A percentile compares a stretch with the other conserved stretches of the same genome.
Evolutionary conservation across 1,284 basidiomycete species (phyloP).

Genomic region (Cryptococcus sp.): DNA sequence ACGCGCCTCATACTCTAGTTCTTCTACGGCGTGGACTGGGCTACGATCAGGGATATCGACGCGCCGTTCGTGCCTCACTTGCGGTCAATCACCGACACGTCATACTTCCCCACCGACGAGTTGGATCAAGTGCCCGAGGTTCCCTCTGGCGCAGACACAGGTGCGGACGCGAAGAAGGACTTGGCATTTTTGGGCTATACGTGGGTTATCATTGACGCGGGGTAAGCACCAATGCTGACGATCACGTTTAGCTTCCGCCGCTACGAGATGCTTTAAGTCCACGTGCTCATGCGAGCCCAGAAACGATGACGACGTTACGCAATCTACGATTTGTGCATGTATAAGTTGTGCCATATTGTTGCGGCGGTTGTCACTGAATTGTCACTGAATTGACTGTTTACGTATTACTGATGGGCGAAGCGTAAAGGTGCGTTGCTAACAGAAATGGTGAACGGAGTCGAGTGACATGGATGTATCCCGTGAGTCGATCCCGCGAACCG

Average conservation of each 20-base stretch:
- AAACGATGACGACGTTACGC: no score
- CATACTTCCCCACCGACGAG: constrained; percentile 97
- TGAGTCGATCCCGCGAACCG: no score
- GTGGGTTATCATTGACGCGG: constrained; percentile 24
- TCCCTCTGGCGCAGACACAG: constrained; percentile 60
- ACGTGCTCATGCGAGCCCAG: no score
- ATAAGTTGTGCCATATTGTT: no score
- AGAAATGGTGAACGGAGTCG: no score
- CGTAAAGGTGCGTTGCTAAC: no score
- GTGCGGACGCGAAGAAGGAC: constrained; percentile 75
- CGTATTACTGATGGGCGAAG: no score
- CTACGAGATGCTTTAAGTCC: constrained; percentile 46
- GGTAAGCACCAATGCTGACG: neutral
- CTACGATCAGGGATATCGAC: constrained; percentile 83
- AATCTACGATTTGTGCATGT: no score
- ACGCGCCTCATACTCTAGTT: constrained; percentile 56
- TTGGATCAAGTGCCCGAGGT: constrained; percentile 75
- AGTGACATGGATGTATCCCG: no score
- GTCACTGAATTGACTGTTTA: no score
- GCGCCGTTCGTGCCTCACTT: constrained; percentile 94
- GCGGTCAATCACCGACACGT: constrained; percentile 89
- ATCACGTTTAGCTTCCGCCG: constrained; percentile 41
- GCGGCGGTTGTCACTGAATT: no score
- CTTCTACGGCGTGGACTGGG: constrained; percentile 97
- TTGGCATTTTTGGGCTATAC: constrained; percentile 85